Conservation (phyloP, 176 grass and related monocot genomes). For the Cymbopogon citratus region DNA sequence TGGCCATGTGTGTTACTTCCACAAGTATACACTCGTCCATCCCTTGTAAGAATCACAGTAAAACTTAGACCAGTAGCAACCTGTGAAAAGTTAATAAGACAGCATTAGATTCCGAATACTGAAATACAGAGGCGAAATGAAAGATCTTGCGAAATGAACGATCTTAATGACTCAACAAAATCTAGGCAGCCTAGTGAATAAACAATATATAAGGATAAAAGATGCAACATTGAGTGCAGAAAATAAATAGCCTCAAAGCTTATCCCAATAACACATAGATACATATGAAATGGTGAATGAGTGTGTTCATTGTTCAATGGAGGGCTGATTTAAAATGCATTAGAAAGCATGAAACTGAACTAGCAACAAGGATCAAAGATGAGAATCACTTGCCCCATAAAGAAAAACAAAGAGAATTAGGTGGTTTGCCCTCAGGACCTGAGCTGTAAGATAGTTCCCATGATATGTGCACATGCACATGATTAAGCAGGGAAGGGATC, state of each 20-base stretch:
- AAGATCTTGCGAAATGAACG: slow-evolving; percentile 9
- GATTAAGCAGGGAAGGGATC: background rate
- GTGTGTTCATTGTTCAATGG: background rate
- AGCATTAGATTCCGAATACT: background rate
- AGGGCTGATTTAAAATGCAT: background rate
- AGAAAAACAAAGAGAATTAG: background rate
- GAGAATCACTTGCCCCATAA: background rate
- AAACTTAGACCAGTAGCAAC: slow-evolving; percentile 89
- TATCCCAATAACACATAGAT: background rate
- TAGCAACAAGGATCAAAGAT: background rate
- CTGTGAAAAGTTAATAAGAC: slow-evolving; percentile 35
- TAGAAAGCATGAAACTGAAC: background rate
- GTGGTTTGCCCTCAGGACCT: background rate
- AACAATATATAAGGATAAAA: background rate
- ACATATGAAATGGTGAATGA: background rate
- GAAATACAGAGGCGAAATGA: background rate
- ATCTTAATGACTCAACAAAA: background rate
- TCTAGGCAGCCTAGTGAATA: background rate
- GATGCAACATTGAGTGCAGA: background rate
- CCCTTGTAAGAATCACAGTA: slow-evolving; percentile 73
- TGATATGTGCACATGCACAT: background rate
- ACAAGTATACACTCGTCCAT: slow-evolving; percentile 74
- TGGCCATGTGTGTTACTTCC: slow-evolving; percentile 97
- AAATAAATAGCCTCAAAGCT: background rate
- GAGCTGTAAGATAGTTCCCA: background rate